Conservation (phyloP, 192 early-diverging fungal species). For the Mortierella antarctica region DNA sequence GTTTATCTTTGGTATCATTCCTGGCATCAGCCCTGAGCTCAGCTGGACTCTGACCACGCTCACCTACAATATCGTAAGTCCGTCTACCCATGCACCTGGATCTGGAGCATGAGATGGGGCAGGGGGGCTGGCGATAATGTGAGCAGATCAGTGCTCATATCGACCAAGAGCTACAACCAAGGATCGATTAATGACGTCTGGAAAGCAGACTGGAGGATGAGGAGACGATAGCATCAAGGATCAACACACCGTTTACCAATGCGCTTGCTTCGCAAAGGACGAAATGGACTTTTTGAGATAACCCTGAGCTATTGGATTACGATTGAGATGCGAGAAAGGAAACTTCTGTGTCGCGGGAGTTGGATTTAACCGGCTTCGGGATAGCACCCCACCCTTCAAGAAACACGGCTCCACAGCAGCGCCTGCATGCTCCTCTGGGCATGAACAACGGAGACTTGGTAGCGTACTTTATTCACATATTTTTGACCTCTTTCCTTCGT, state of each 20-base stretch:
- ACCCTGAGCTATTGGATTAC: no score
- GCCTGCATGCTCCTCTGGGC: no score
- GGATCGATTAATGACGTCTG: no score
- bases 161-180: no score
- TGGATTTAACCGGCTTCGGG: slow-evolving; percentile 38
- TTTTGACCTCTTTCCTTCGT: not conserved
- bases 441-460: no score
- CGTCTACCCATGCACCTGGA: not conserved
- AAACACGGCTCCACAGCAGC: no score
- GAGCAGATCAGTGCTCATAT: no score
- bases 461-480: not conserved
- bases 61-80: slow-evolving; percentile 84
- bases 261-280: not conserved
- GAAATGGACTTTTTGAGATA: not conserved
- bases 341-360: slow-evolving; percentile 7
- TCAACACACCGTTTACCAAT: not conserved
- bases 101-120: not conserved
- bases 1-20: slow-evolving; percentile 84
- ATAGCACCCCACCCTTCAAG: no score
- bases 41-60: slow-evolving; percentile 98
- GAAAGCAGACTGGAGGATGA: no score
- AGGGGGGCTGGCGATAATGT: not conserved
- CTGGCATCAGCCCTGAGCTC: slow-evolving; percentile 89
- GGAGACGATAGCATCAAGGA: no score
- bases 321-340: no score